Evolutionary conservation across 306 rosid genomes (phyloP).

Genomic region (Cotoneaster glaucophyllus): DNA sequence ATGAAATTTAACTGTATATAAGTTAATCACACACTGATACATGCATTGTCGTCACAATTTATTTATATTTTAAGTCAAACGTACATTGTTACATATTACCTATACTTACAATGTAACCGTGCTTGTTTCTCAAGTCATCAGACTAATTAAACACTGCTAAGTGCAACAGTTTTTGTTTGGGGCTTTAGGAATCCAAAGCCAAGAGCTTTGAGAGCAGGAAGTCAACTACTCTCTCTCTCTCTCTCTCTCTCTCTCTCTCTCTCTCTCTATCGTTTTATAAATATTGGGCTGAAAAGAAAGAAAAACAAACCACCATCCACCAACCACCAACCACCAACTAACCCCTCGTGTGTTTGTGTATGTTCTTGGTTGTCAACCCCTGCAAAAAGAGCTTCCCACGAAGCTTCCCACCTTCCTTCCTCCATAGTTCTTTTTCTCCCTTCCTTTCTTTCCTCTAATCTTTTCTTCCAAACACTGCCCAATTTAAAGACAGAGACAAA

Average conservation of each 20-base stretch:
- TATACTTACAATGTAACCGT: too few relatives aligned
- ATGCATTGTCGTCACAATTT: too few relatives aligned
- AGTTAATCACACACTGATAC: too few relatives aligned
- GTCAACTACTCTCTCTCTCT: slow-evolving; percentile 44
- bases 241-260: not conserved
- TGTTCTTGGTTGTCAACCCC: slow-evolving; percentile 33
- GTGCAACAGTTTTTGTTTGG: slow-evolving; percentile 22
- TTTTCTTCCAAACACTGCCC: slow-evolving; percentile 12
- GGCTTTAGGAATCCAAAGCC: slow-evolving; percentile 68
- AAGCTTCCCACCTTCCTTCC: slow-evolving; percentile 67
- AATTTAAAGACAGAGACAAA: slow-evolving; percentile 17
- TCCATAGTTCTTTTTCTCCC: slow-evolving; percentile 23
- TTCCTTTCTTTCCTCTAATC: slow-evolving; percentile 13
- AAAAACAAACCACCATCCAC: not conserved
- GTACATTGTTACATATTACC: too few relatives aligned
- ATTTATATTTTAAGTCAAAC: too few relatives aligned
- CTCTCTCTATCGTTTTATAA: not conserved
- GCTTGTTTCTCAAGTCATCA: not conserved
- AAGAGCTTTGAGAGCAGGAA: not conserved
- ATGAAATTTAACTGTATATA: too few relatives aligned
- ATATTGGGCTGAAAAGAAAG: not conserved
- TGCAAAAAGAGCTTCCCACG: slow-evolving; percentile 38
- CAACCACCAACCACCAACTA: not conserved
- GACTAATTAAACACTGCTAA: not conserved
- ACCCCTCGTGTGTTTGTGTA: slow-evolving; percentile 31